These are phyloP conservation scores for Naganishia liquefaciens DNA, from an alignment of 1,284 basidiomycete genomes.

Conservation along the genomic window DNA sequence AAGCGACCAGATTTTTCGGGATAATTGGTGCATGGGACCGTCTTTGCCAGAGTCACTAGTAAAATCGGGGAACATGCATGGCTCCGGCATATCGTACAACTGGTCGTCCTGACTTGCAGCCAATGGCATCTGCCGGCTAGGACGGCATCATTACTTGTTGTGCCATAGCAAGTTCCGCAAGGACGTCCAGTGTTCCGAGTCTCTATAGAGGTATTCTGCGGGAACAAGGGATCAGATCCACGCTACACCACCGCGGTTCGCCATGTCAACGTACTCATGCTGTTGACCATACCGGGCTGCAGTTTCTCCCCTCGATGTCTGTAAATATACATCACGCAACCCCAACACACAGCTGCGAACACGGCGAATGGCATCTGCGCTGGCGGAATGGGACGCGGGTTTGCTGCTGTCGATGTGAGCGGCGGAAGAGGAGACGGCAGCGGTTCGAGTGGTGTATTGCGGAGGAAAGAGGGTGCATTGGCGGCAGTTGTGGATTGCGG, in stretches of 20 bases:
- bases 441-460: conserved; percentile 41
- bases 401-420: conserved; percentile 45
- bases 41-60: too few species aligned
- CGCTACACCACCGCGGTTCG: conserved; percentile 51
- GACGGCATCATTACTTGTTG: conserved; percentile 60
- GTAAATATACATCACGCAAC: conserved; percentile 96
- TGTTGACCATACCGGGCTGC: conserved; percentile 79
- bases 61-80: too few species aligned
- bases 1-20: too few species aligned
- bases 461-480: conserved; percentile 41
- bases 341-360: conserved; percentile 91
- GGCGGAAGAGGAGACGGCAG: conserved; percentile 47
- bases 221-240: neutral
- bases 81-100: too few species aligned
- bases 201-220: conserved; percentile 68
- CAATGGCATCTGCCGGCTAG: too few species aligned
- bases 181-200: conserved; percentile 72
- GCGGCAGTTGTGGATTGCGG: conserved; percentile 34
- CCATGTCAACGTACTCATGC: conserved; percentile 58
- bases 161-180: conserved; percentile 74
- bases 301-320: conserved; percentile 79
- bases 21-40: too few species aligned
- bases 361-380: conserved; percentile 78
- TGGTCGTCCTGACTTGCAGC: too few species aligned
- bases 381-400: conserved; percentile 71